Conservation (phyloP, 2,329 filamentous ascomycete species). For the Ceratocystiopsis minuta region DNA sequence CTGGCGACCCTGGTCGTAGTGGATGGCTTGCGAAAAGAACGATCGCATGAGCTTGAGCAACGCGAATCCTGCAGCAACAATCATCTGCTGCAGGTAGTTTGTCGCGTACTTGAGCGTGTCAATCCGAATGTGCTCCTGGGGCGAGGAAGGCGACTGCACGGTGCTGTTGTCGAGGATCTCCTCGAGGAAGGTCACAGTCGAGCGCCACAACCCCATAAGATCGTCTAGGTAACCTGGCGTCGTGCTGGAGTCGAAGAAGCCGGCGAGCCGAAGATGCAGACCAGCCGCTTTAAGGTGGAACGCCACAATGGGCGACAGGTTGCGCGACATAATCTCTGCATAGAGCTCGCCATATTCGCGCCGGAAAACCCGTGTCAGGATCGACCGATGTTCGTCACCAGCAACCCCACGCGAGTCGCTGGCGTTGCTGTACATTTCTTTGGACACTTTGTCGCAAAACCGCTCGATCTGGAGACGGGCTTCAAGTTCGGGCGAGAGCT, state of each 20-base stretch:
- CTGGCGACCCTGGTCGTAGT: slow-evolving; percentile 46
- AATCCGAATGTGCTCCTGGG: slow-evolving; percentile 26
- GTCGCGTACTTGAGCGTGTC: slow-evolving; percentile 47
- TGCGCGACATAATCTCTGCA: slow-evolving; percentile 38
- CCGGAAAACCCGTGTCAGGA: slow-evolving; percentile 47
- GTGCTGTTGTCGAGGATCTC: slow-evolving; percentile 38
- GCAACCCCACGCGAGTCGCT: slow-evolving; percentile 53
- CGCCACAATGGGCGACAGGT: slow-evolving; percentile 38
- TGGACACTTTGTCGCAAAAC: slow-evolving; percentile 61
- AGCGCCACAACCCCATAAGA: slow-evolving; percentile 57
- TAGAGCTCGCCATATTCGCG: slow-evolving; percentile 47
- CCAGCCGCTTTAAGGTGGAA: slow-evolving; percentile 56
- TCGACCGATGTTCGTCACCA: slow-evolving; percentile 47
- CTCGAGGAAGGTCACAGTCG: slow-evolving; percentile 52
- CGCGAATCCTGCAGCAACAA: slow-evolving; percentile 63
- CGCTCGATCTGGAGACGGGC: slow-evolving; percentile 53
- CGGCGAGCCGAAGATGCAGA: slow-evolving; percentile 58
- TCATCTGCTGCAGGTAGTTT: slow-evolving; percentile 72
- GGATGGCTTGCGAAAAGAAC: slow-evolving; percentile 55
- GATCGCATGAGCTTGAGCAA: slow-evolving; percentile 64
- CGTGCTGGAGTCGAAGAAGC: slow-evolving; percentile 63
- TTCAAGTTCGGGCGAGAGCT: slow-evolving; percentile 43
- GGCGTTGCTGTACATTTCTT: slow-evolving; percentile 63
- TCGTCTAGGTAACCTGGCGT: slow-evolving; percentile 57
- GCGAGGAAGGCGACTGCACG: slow-evolving; percentile 20